Base-by-base conservation (phyloP, 768 basidiomycete genomes). In the Pleurotus sapidus region DNA sequence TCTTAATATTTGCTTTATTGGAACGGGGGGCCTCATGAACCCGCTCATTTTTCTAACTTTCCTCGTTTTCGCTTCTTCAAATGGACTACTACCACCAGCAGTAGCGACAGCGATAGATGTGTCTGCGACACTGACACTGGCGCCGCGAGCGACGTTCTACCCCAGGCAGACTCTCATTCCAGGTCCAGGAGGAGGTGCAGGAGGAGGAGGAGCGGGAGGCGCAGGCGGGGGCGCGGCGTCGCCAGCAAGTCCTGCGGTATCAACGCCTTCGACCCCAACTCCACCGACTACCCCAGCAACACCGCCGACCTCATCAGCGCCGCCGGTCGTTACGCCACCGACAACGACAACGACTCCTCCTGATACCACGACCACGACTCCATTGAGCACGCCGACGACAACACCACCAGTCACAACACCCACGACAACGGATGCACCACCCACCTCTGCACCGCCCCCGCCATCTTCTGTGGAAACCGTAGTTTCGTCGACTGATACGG, bases 211-310 rank as follows among this genome's bases (percentile, higher is more conserved):
- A 9, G 30, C 30, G 9, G 30, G 30, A 30, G 30, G 30, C 1
- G 30, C 9, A 30, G 30, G 30, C 30, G 30, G 30, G 30, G 30
- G 30, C 8, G 30, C 30, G 8, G 30, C 30, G 9, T 34, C 57
- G 20, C 25, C 57, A 38, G 30, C 46, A 47, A 9, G 56, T 12
- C 11, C 57, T 15, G 43, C 66, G 9, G 39, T 53, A 30, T 8
- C 64, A 9, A 46, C 58, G 25, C 39, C 65, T 2, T 42, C 65
- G 39, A 51, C 57, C 46, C 46, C 64, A 17, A 17, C 68, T 24
- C 27, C 65, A 23, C 20, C 61, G 3, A 56, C 62, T 15, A 23
- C 59, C n/a, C 45, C 61, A 46, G 7, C 67, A 5, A 60, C 67
- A 3, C 60, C 65, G 5, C 43, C 61, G n/a, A 6, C 59, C 2